A percentile compares a stretch with the other conserved stretches of the same genome.
These are phyloP conservation scores for Termitomyces sp. DNA, from an alignment of 768 basidiomycete species.

Conservation along the genomic window DNA sequence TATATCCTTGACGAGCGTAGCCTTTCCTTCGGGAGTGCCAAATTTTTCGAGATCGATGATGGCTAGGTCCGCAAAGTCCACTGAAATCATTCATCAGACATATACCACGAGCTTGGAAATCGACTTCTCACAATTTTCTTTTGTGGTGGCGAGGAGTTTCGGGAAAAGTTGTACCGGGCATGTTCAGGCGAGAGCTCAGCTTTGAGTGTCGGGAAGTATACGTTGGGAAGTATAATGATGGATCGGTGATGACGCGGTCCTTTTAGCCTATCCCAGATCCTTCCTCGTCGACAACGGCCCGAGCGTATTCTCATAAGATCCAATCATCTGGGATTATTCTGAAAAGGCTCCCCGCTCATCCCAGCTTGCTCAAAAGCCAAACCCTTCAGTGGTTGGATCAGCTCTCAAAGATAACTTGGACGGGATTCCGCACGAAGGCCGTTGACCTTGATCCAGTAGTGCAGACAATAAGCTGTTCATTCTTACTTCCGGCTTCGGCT, in stretches of 20 bases:
- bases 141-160: conserved; percentile 28
- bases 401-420: too few species aligned
- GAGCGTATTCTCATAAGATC: background rate
- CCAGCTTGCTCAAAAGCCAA: too few species aligned
- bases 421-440: too few species aligned
- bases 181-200: too few species aligned
- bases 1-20: conserved; percentile 34
- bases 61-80: conserved; percentile 44
- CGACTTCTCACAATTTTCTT: conserved; percentile 7
- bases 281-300: background rate
- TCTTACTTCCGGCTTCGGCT: too few species aligned
- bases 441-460: too few species aligned
- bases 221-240: background rate
- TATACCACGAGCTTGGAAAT: too few species aligned
- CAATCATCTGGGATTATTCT: too few species aligned
- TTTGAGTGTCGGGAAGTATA: too few species aligned
- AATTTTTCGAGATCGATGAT: conserved; percentile 47
- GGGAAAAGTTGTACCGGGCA: conserved; percentile 29
- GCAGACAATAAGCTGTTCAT: too few species aligned
- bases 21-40: conserved; percentile 31
- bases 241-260: background rate
- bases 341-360: too few species aligned
- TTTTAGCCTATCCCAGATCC: background rate
- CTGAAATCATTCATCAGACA: conserved; percentile 8
- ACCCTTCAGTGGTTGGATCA: too few species aligned